These are phyloP conservation scores for Phytopythium chamaehyphon DNA, from an alignment of 352 stramenopile genomes.

Conservation along the genomic window DNA sequence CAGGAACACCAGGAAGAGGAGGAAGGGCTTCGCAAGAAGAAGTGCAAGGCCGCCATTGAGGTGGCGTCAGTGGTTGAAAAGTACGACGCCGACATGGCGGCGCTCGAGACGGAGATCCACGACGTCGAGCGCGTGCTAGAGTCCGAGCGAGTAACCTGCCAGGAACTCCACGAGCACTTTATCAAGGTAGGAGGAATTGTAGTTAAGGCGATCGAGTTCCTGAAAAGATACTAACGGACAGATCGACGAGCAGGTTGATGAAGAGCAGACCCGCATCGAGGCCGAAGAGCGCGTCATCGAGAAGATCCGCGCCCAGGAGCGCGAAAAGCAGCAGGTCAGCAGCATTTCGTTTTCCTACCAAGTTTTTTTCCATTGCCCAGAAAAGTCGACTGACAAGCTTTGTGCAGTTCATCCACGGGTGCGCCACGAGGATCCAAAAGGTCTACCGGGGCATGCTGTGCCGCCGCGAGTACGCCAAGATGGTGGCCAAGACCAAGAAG, in stretches of 20 bases:
- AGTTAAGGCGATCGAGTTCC: too few species aligned
- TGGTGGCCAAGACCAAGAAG: slow-evolving; percentile 83
- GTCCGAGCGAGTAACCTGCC: slow-evolving; percentile 48
- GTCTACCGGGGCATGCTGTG: slow-evolving; percentile 65
- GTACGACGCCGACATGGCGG: slow-evolving; percentile 73
- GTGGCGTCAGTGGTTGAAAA: slow-evolving; percentile 66
- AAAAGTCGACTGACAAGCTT: neutral
- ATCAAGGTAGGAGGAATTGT: slow-evolving; percentile 61
- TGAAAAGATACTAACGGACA: neutral
- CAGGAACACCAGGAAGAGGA: slow-evolving; percentile 83
- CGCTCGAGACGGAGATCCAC: slow-evolving; percentile 51
- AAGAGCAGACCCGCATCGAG: slow-evolving; percentile 83
- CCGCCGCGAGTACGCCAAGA: slow-evolving; percentile 67
- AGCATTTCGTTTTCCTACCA: too few species aligned
- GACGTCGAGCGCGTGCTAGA: slow-evolving; percentile 36
- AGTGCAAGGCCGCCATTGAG: slow-evolving; percentile 76
- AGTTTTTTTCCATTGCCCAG: neutral
- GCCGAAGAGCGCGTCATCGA: slow-evolving; percentile 73
- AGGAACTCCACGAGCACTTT: slow-evolving; percentile 82
- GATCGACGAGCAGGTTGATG: slow-evolving; percentile 47
- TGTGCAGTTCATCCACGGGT: slow-evolving; percentile 58
- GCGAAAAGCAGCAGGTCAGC: slow-evolving; percentile 69
- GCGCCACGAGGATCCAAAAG: slow-evolving; percentile 78
- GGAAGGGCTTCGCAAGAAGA: slow-evolving; percentile 73
- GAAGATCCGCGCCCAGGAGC: slow-evolving; percentile 60